Percentiles rank a stretch among this genome's conserved stretches.
Evolutionary conservation across 495 filamentous ascomycete genomes (phyloP).

Genomic region (Talaromyces ruber): DNA sequence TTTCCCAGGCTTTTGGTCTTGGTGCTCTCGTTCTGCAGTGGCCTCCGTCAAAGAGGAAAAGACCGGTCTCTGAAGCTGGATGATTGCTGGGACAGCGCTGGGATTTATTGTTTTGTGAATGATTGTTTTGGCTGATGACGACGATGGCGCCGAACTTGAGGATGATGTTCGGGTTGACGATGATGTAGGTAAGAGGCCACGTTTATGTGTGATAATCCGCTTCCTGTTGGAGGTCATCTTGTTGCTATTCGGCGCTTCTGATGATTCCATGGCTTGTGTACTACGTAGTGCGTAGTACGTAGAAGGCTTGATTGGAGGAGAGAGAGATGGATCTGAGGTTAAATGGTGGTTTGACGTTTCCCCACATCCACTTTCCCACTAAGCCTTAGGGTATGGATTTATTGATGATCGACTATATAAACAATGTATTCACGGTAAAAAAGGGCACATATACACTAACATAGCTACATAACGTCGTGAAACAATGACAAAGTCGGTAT

Average conservation of each 20-base stretch:
- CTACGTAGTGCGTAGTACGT: background rate
- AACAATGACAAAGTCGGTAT: background rate
- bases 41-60: slow-evolving; percentile 1
- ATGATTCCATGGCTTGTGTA: background rate
- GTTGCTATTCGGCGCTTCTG: background rate
- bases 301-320: background rate
- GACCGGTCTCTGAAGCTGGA: slow-evolving; percentile 9
- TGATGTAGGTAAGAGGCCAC: background rate
- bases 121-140: background rate
- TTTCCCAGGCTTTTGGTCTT: background rate
- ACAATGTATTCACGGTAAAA: background rate
- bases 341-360: background rate
- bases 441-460: background rate
- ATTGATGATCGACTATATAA: background rate
- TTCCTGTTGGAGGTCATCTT: background rate
- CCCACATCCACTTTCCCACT: background rate
- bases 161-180: slow-evolving; percentile 4
- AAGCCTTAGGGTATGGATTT: no score
- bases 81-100: slow-evolving; percentile 1
- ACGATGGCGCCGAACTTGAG: background rate
- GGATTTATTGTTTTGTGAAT: slow-evolving; percentile 5
- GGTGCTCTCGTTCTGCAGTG: background rate
- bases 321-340: background rate
- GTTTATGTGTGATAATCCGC: slow-evolving; percentile 6
- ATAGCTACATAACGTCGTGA: background rate